Evolutionary conservation across 1,139 yeast species (phyloP).

Genomic region (Casaregolazyma suthepensis): DNA sequence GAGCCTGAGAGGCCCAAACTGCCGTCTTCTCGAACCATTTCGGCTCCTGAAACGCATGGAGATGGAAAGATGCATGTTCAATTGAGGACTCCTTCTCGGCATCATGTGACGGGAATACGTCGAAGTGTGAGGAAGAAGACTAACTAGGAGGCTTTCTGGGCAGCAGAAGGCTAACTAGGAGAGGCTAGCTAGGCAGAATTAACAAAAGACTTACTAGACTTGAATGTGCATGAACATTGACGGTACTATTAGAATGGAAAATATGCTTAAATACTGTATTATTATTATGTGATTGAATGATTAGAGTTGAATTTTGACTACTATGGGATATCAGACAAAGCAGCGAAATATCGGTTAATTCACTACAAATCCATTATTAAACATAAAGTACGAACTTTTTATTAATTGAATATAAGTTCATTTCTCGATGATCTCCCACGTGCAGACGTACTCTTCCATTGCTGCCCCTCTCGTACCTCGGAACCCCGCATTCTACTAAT

Average conservation of each 20-base stretch:
- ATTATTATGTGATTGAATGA: neutral
- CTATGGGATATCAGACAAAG: no score
- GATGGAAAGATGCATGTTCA: constrained; percentile 4
- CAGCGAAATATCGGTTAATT: no score
- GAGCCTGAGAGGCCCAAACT: neutral
- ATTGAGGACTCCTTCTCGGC: constrained; percentile 3
- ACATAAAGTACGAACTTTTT: neutral
- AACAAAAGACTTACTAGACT: no score
- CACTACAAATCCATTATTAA: no score
- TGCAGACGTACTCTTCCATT: neutral
- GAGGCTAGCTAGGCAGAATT: no score
- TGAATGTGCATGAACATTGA: neutral
- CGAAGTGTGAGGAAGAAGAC: neutral
- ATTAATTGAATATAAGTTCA: neutral
- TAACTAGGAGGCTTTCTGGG: neutral
- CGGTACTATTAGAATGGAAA: neutral
- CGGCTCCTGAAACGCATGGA: neutral
- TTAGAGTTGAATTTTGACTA: no score
- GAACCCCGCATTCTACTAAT: neutral
- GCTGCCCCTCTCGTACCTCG: neutral
- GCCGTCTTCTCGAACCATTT: constrained; percentile 1
- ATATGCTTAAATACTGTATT: neutral
- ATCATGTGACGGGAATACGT: neutral
- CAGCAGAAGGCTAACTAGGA: no score
- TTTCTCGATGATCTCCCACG: neutral